Evolutionary conservation across 306 rosid species (phyloP).

Genomic region (Fragaria nilgerrensis): DNA sequence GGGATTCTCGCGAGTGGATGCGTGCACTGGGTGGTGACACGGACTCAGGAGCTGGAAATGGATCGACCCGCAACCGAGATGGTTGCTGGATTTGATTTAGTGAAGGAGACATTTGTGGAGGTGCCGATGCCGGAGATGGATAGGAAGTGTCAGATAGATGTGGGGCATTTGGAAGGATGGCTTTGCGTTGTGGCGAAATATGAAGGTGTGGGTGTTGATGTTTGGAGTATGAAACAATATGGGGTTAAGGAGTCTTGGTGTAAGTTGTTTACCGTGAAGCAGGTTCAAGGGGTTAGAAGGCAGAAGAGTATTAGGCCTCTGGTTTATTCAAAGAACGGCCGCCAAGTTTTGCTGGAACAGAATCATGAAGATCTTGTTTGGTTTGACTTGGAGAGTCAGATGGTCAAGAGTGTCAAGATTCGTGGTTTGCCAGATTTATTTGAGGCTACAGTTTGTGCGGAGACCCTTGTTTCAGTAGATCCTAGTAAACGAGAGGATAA

Average conservation of each 20-base stretch:
- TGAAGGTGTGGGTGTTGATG: constrained; percentile 29
- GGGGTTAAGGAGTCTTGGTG: constrained; percentile 54
- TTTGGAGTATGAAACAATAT: constrained; percentile 66
- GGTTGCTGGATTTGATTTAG: constrained; percentile 48
- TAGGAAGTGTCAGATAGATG: constrained; percentile 36
- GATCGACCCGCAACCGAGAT: constrained; percentile 27
- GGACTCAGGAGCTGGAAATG: constrained; percentile 32
- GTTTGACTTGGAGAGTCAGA: constrained; percentile 40
- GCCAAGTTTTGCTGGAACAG: constrained; percentile 42
- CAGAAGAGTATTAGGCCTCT: constrained; percentile 51
- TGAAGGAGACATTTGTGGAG: constrained; percentile 33
- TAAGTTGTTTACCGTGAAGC: constrained; percentile 36
- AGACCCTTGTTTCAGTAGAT: constrained; percentile 55
- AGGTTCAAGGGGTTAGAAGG: constrained; percentile 7
- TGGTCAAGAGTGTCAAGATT: constrained; percentile 21
- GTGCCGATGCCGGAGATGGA: constrained; percentile 56
- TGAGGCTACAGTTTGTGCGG: constrained; percentile 46
- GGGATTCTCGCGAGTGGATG: constrained; percentile 42
- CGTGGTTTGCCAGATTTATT: constrained; percentile 34
- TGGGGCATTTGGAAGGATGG: constrained; percentile 40
- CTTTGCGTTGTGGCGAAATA: constrained; percentile 47
- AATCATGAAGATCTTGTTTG: constrained; percentile 46
- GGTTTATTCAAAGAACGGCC: constrained; percentile 38
- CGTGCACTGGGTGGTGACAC: constrained; percentile 69
- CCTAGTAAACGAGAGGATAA: constrained; percentile 8